Evolutionary conservation across 345 rosid genomes (phyloP).

Genomic region (Murraya koenigii): DNA sequence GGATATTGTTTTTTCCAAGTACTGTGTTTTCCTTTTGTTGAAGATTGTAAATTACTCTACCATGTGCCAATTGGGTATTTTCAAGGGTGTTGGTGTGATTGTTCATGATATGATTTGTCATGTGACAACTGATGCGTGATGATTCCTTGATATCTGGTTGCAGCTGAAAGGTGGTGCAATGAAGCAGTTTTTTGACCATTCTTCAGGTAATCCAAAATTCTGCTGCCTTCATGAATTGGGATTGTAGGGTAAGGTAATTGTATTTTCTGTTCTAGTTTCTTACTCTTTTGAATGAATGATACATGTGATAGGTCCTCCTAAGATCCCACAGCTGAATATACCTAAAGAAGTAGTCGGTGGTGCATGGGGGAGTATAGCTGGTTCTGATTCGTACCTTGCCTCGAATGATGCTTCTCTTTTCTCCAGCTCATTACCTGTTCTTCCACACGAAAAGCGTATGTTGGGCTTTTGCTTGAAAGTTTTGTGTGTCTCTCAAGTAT

Average conservation of each 20-base stretch:
- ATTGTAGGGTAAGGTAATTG: not conserved
- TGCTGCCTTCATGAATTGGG: not conserved
- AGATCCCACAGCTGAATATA: slow-evolving; percentile 27
- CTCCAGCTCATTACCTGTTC: slow-evolving; percentile 68
- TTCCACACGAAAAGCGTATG: slow-evolving; percentile 62
- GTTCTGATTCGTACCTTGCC: slow-evolving; percentile 35
- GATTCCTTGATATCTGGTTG: slow-evolving; percentile 1
- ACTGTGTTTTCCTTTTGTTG: not conserved
- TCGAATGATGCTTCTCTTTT: slow-evolving; percentile 59
- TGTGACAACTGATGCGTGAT: not conserved
- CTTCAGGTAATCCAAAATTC: slow-evolving; percentile 28
- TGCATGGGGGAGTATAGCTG: slow-evolving; percentile 36
- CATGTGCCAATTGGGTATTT: not conserved
- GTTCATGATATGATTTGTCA: not conserved
- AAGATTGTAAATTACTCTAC: not conserved
- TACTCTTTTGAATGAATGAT: slow-evolving; percentile 13
- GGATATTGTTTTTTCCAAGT: not conserved
- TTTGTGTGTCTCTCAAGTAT: not conserved
- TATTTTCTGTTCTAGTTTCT: not conserved
- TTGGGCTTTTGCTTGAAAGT: not conserved
- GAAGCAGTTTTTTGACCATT: slow-evolving; percentile 32
- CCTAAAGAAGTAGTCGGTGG: slow-evolving; percentile 30
- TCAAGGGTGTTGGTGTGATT: not conserved
- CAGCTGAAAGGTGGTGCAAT: slow-evolving; percentile 28
- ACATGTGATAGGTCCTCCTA: slow-evolving; percentile 26